phyloP scores from a whole-genome alignment of 179 eudicot species.

The Beta macrorhiza region DNA sequence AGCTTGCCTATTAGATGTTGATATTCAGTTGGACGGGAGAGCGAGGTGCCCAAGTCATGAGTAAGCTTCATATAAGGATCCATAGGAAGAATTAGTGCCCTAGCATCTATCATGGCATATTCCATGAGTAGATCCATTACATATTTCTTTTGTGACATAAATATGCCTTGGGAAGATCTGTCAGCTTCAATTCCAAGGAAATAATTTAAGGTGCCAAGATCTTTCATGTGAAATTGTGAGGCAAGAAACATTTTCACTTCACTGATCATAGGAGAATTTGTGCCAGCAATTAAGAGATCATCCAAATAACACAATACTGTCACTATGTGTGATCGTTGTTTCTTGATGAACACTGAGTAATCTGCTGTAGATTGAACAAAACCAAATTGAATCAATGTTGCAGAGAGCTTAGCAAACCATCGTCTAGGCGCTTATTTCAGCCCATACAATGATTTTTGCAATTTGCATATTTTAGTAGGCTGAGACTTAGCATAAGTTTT shows the following conservation, averaged over 20 bases:
- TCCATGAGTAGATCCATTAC: background rate
- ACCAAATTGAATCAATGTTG: background rate
- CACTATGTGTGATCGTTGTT: too few species aligned
- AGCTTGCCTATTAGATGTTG: background rate
- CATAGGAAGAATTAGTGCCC: background rate
- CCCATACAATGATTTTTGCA: background rate
- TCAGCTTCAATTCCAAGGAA: too few species aligned
- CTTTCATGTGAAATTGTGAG: too few species aligned
- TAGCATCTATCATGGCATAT: background rate
- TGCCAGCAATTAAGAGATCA: background rate
- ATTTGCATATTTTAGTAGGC: background rate
- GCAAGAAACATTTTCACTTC: too few species aligned
- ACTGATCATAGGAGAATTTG: background rate
- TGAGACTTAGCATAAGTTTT: background rate
- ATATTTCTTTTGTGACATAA: background rate
- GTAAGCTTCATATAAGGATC: background rate
- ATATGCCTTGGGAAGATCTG: too few species aligned
- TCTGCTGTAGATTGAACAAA: background rate
- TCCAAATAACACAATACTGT: background rate
- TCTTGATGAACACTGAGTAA: background rate
- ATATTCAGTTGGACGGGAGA: background rate
- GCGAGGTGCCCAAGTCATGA: background rate
- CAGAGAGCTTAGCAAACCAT: background rate
- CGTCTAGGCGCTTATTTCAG: background rate
- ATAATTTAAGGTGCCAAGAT: too few species aligned